phyloP scores from a whole-genome alignment of 768 basidiomycete genomes.

The Tylopilus vinaceipallidus region DNA sequence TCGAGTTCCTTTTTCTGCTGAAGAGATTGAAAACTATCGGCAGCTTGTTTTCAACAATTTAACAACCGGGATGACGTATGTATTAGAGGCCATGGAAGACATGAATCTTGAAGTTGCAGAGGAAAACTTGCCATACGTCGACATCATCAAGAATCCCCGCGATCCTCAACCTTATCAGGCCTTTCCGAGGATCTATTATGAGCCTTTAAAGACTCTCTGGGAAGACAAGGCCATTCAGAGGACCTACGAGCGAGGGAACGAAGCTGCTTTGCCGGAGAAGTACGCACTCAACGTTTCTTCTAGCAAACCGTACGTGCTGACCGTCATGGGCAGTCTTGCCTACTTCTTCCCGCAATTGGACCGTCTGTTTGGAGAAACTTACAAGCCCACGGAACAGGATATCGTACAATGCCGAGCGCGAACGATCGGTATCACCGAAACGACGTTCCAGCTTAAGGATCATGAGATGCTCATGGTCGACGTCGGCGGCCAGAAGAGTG shows the following conservation, averaged over 20 bases:
- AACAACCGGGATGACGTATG: slow-evolving; percentile 76
- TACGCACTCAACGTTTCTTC: slow-evolving; percentile 32
- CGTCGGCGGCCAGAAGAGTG: slow-evolving; percentile 91
- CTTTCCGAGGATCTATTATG: slow-evolving; percentile 67
- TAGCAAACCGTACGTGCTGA: slow-evolving; percentile 1
- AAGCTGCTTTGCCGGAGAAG: slow-evolving; percentile 92
- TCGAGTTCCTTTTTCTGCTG: slow-evolving; percentile 72
- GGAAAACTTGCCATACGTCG: slow-evolving; percentile 55
- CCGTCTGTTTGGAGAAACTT: slow-evolving; percentile 72
- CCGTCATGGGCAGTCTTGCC: slow-evolving; percentile 42
- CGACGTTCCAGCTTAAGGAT: slow-evolving; percentile 72
- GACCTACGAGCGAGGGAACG: slow-evolving; percentile 82
- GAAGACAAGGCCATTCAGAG: slow-evolving; percentile 68
- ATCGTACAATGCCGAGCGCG: slow-evolving; percentile 84
- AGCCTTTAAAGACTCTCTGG: slow-evolving; percentile 74
- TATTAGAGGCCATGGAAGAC: slow-evolving; percentile 88
- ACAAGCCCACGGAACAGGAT: slow-evolving; percentile 79
- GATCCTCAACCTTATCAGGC: slow-evolving; percentile 80
- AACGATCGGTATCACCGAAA: slow-evolving; percentile 91
- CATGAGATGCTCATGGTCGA: slow-evolving; percentile 93
- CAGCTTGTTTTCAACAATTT: slow-evolving; percentile 94
- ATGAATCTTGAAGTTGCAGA: slow-evolving; percentile 75
- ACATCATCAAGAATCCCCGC: slow-evolving; percentile 60
- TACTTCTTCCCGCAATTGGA: slow-evolving; percentile 83
- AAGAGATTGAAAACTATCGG: slow-evolving; percentile 86